phyloP scores from a whole-genome alignment of 805 yeast genomes.

The Maudiozyma barnettii region DNA sequence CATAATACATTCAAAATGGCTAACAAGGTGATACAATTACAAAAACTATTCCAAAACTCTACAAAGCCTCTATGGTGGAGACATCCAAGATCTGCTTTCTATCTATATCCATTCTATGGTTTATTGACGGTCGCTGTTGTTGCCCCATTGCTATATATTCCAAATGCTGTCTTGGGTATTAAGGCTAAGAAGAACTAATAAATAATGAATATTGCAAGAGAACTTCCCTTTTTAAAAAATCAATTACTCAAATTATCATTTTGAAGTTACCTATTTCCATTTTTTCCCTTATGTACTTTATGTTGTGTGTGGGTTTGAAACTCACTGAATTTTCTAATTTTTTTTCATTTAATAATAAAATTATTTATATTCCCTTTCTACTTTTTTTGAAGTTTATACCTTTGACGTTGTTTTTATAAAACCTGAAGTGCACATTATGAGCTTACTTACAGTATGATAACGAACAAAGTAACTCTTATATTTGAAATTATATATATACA shows the following conservation, averaged over 20 bases:
- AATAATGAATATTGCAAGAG: no score
- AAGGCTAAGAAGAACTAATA: constrained; percentile 32
- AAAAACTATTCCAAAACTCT: constrained; percentile 49
- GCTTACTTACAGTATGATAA: no score
- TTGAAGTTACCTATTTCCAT: neutral
- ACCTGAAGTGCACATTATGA: neutral
- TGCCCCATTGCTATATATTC: constrained; percentile 58
- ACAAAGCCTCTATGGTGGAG: constrained; percentile 51
- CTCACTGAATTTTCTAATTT: neutral
- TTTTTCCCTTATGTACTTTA: neutral
- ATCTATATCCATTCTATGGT: constrained; percentile 73
- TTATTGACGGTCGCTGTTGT: constrained; percentile 57
- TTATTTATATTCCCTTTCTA: neutral
- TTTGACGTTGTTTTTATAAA: neutral
- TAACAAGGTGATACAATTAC: constrained; percentile 44
- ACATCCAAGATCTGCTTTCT: constrained; percentile 60
- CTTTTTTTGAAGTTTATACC: no score
- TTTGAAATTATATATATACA: neutral
- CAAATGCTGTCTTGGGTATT: constrained; percentile 64
- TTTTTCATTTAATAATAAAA: neutral
- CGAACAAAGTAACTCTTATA: no score
- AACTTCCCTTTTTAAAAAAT: no score
- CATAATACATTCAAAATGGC: constrained; percentile 25
- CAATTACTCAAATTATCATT: neutral
- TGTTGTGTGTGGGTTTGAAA: neutral